A percentile compares a stretch with the other conserved stretches of the same genome.
These are phyloP conservation scores for Thielaviopsis ethacetica DNA, from an alignment of 2,329 filamentous ascomycete genomes.

Conservation along the genomic window DNA sequence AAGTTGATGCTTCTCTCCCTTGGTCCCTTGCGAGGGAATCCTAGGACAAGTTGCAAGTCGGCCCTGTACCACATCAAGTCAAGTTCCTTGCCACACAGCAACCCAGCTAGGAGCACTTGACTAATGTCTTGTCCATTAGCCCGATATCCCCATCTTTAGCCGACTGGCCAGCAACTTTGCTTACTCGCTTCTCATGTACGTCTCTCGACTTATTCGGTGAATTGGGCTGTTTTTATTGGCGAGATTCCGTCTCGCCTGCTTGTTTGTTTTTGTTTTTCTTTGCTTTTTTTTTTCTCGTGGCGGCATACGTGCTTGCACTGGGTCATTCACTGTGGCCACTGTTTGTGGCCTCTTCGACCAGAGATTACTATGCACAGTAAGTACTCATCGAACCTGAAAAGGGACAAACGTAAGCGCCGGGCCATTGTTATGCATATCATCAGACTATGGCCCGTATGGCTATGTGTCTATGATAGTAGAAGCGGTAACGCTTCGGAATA, in stretches of 20 bases:
- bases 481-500: no score
- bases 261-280: neutral
- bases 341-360: neutral
- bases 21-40: no score
- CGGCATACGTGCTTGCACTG: neutral
- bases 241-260: neutral
- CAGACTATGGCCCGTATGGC: neutral
- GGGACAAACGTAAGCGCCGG: neutral
- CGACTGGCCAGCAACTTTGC: neutral
- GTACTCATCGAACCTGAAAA: neutral
- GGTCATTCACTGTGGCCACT: neutral
- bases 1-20: no score
- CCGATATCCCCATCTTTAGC: neutral
- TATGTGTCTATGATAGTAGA: no score
- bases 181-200: neutral
- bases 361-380: neutral
- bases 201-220: neutral
- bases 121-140: neutral
- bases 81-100: neutral
- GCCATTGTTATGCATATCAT: neutral
- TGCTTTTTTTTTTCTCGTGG: neutral
- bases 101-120: neutral
- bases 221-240: neutral
- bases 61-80: neutral
- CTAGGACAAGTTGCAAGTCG: no score